Base-by-base conservation (phyloP, 2,329 filamentous ascomycete genomes). In the Fusarium anguioides region DNA sequence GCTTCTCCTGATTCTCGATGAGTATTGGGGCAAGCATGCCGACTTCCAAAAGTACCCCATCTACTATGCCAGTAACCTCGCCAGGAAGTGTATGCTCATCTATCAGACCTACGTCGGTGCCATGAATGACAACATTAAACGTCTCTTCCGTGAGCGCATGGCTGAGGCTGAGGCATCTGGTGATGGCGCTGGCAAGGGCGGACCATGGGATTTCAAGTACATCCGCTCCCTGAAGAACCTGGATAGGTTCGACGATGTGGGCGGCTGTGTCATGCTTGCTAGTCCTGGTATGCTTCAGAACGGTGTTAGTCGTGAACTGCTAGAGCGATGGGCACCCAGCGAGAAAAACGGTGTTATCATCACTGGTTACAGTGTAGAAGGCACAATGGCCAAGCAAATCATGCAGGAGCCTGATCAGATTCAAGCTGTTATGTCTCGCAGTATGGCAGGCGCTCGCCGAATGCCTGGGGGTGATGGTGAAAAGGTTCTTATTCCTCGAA, bases 51-150 rank as follows among this genome's bases (percentile, higher is more conserved):
- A 92, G 69, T 91, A 92, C 33, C 96, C 96, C 7, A 98, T 99
- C 64, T 99, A 98, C 82, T 99, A 98, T 78, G 96, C 96, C 53
- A 96, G 93, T 73, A 97, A 97, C 73, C 87, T 98, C 39, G 96
- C 96, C 2, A 86, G 95, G 65, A 96, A 97, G 79, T 99, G 96
- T 81, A 99, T 99, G 96, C 88, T 97, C 27, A 94, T 98, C 5
- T 99, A 99, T 76, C 96, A 98, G 77, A 99, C 96, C 3, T 99
- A 98, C 74, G 93, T 98, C 46, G 93, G 94, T 46, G 94, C 94
- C 54, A 99, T 99, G 96, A 99, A 99, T 77, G 95, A 98, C 75
- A 98, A 97, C 74, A 98, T 99, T 82, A 97, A 97, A 78, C 88
- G 93, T 12, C 86, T 97, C n/a, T 97, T 97, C 79, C 87, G 91